Base-by-base conservation (phyloP, 805 yeast species). In the Zygosaccharomyces gambellarensis region DNA sequence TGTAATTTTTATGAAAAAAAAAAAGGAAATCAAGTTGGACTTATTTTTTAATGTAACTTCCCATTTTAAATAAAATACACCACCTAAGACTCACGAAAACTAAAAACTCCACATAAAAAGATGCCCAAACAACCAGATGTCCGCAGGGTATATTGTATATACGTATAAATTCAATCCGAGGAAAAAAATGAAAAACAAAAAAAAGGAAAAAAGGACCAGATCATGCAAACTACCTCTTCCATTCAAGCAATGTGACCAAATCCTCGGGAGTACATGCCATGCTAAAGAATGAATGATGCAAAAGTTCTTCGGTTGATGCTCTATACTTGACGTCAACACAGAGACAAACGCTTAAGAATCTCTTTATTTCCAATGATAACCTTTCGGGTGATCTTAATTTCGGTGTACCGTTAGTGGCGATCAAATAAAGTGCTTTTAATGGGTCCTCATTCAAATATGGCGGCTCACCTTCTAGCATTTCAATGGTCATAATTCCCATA, bases 381-480 rank as follows among this genome's bases (percentile, higher is more conserved):
- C 74, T 92, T 54, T 87, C 96, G 4, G 97, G 95, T 62, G 87
- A 83, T 67, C 90, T 90, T 66, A 94, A 73, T 61, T 86, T 87
- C 28, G 99, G 99, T 0, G 99, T 94, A 48, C 99, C 99, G 62
- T 90, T 92, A 0, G 97, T 89, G 2, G 96, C 97, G 73, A 94
- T 94, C 67, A 94, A 73, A 70, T 90, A 94, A 46, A 94, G 75
- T 0, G 98, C 98, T 62, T 90, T 82, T 67, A 94, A 78, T 14
- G 99, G 99, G 52, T 92, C 92, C 65, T 94, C 99, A 64, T 92
- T 92, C 65, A 94, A 73, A 63, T 94, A 94, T 14, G 99, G 99
- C 9, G 99, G 99, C 66, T 94, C 99, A 23, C 97, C 96, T 70
- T 94, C 99, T 57, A 94, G 83, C 98, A 94, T 90, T 72, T 94